A percentile compares a stretch with the other conserved stretches of the same genome.
These are phyloP conservation scores for Infundibulicybe gibba DNA, from an alignment of 768 basidiomycete species.

Conservation along the genomic window DNA sequence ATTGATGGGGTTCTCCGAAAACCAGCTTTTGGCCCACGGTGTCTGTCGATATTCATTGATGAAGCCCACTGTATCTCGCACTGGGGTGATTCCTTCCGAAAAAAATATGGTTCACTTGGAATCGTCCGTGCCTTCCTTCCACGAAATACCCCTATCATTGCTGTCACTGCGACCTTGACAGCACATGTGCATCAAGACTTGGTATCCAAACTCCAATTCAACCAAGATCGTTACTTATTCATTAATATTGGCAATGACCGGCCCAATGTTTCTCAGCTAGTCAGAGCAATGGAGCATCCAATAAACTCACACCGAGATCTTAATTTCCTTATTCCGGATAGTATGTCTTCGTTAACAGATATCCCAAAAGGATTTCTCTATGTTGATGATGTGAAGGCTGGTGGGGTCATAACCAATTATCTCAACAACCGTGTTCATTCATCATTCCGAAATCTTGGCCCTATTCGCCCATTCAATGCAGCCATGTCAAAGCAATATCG, in stretches of 20 bases:
- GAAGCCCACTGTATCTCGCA: slow-evolving; percentile 34
- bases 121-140: slow-evolving; percentile 25
- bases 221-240: slow-evolving; percentile 8
- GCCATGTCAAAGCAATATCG: slow-evolving; percentile 14
- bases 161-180: slow-evolving; percentile 29
- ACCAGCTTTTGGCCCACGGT: slow-evolving; percentile 8
- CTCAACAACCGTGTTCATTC: slow-evolving; percentile 11
- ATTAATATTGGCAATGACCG: slow-evolving; percentile 29
- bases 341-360: slow-evolving; percentile 5
- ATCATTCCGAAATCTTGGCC: slow-evolving; percentile 6
- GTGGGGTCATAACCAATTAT: slow-evolving; percentile 19
- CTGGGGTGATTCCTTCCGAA: slow-evolving; percentile 30
- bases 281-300: slow-evolving; percentile 28
- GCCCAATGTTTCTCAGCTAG: slow-evolving; percentile 25
- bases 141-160: slow-evolving; percentile 20
- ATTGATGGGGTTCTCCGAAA: slow-evolving; percentile 19
- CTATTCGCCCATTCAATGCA: slow-evolving; percentile 24
- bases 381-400: slow-evolving; percentile 19
- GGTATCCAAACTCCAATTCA: slow-evolving; percentile 20
- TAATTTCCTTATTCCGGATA: slow-evolving; percentile 23
- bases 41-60: slow-evolving; percentile 26
- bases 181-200: slow-evolving; percentile 20
- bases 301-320: slow-evolving; percentile 27
- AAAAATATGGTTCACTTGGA: slow-evolving; percentile 22
- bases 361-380: slow-evolving; percentile 26